Percentiles rank a stretch among this genome's conserved stretches.
Conservation (phyloP, 495 filamentous ascomycete species). For the Thermochaetoides thermophila region DNA sequence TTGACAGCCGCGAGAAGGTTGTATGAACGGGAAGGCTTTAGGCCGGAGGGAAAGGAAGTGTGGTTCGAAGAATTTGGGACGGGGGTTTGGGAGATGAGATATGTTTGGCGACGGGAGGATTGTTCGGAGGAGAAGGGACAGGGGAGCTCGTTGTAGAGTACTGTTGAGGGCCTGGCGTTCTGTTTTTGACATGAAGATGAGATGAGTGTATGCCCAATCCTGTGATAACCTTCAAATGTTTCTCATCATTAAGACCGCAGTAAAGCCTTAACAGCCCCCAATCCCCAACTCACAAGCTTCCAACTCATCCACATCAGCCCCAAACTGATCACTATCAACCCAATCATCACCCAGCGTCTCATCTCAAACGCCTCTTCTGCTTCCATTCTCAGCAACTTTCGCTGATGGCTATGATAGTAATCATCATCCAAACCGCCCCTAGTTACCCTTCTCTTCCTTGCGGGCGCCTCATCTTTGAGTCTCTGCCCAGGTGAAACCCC, state of each 20-base stretch:
- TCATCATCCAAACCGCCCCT: too few relatives aligned
- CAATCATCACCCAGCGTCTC: constrained; percentile 23
- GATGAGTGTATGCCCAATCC: too few relatives aligned
- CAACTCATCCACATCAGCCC: constrained; percentile 16
- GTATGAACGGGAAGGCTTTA: constrained; percentile 16
- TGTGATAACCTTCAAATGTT: background rate
- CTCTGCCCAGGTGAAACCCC: too few relatives aligned
- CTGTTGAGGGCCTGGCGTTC: too few relatives aligned
- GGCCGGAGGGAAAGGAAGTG: constrained; percentile 2
- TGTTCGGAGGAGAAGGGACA: background rate
- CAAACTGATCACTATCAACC: constrained; percentile 17
- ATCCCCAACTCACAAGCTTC: constrained; percentile 10
- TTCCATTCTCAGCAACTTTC: constrained; percentile 34
- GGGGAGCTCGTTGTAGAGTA: too few relatives aligned
- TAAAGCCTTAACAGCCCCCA: constrained; percentile 1
- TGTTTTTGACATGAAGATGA: too few relatives aligned
- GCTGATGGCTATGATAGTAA: constrained; percentile 36
- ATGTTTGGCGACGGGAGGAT: constrained; percentile 9
- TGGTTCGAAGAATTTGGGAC: constrained; percentile 4
- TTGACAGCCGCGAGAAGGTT: constrained; percentile 12
- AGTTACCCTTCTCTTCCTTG: too few relatives aligned
- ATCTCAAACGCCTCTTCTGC: constrained; percentile 37
- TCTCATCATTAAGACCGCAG: background rate
- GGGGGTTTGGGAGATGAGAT: constrained; percentile 6
- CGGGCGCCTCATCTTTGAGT: too few relatives aligned